Base-by-base conservation (phyloP, 164 flowering plant species). In the Akebia trifoliata region DNA sequence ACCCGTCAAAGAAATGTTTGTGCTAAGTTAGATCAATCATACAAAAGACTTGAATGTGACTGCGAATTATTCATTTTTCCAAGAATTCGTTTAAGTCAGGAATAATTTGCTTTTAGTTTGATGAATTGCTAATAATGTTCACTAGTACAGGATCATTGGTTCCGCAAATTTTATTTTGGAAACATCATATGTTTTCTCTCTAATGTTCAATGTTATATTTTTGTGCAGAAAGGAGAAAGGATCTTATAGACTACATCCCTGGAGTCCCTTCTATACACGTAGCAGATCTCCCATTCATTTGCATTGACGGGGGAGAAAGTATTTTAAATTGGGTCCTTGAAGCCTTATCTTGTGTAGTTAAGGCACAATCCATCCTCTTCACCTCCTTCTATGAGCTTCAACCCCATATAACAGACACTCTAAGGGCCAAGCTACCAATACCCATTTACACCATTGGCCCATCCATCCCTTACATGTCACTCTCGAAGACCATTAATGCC, bases 401-500 rank as follows among this genome's bases (percentile, higher is more conserved):
- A 57, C 20, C 74, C 28, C 64, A 44, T 6, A 77, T 47, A 7
- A 51, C 64, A 0, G 67, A 74, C 28, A 40, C 71, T 17, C 32
- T 82, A 15, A 78, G 65, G 36, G 18, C 60, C 21, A 30, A 9
- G 29, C 54, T 75, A 17, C 54, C 72, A 0, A 8, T 66, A 10
- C 81, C 84, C 3, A 40, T 78, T 2, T 74, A 74, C 72, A 12
- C 72, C 18, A 17, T 81, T 12, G 85, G 89, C 1, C 85, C 89
- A 0, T 14, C 56, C 8, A 71, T 78, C 17, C 80, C 86, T 25
- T 69, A 5, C 3, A 14, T n/a, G 8, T 2, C 30, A 14, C n/a
- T n/a, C n/a, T n/a, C n/a, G n/a, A n/a, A n/a, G n/a, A 29, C 21
- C 9, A 1, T 29, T 6, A 5, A 6, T 21, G 25, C 34, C 11